Conservation (phyloP, 805 yeast species). For the Yarrowia sp. region DNA sequence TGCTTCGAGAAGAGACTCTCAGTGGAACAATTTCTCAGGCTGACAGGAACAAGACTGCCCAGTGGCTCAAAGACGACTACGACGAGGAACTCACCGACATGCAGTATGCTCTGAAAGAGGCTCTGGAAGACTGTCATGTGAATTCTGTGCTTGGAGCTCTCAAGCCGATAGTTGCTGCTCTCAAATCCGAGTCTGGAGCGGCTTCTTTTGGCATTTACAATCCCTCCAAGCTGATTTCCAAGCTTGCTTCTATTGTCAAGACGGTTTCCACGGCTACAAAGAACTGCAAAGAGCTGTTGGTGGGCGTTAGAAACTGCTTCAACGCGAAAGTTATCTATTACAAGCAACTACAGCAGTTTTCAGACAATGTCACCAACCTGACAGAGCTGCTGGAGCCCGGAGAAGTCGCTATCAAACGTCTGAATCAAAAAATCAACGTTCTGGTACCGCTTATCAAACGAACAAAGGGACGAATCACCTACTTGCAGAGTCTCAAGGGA, state of each 20-base stretch:
- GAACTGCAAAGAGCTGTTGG: slow-evolving; percentile 27
- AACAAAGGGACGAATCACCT: slow-evolving; percentile 39
- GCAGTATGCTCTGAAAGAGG: neutral
- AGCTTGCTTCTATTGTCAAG: neutral
- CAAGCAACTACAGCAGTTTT: slow-evolving; percentile 76
- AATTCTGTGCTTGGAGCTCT: neutral
- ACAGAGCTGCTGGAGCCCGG: slow-evolving; percentile 37
- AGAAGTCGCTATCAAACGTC: slow-evolving; percentile 30
- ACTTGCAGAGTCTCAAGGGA: slow-evolving; percentile 45
- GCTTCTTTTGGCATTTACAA: neutral
- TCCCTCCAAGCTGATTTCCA: neutral
- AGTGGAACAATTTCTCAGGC: neutral
- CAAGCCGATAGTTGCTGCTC: neutral
- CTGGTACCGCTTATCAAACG: neutral
- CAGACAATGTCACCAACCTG: slow-evolving; percentile 70
- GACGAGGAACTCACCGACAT: neutral
- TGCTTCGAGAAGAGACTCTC: neutral
- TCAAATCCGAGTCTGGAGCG: slow-evolving; percentile 5
- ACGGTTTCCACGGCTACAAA: neutral
- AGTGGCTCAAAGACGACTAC: neutral
- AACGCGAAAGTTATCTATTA: slow-evolving; percentile 81
- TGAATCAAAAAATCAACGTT: slow-evolving; percentile 26
- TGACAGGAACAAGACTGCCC: neutral
- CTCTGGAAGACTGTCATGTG: neutral
- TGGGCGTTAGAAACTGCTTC: slow-evolving; percentile 58